Base-by-base conservation (phyloP, 805 yeast genomes). In the Suhomyces vadensis region DNA sequence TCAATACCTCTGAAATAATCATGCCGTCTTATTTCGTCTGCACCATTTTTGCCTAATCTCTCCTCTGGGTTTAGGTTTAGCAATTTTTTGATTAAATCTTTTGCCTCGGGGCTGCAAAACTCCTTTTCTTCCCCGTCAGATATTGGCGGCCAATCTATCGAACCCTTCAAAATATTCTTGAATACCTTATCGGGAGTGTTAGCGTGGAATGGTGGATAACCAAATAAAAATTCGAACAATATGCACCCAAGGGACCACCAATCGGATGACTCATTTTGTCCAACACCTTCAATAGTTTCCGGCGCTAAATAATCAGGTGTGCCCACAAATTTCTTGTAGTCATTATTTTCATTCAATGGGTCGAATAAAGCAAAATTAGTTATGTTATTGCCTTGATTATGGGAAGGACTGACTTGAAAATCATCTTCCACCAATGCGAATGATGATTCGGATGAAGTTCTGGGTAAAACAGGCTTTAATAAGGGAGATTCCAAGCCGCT, bases 241-340 rank as follows among this genome's bases (percentile, higher is more conserved):
- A 94, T 89, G 63, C 98, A 92, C 0, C 99, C 99, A 25, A 92
- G 79, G 2, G 98, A 88, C 99, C 99, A 94, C 99, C 99, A 91
- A 67, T 91, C 97, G n/a, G 92, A 82, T 50, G 83, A 78, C 50
- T 82, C 90, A 48, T 83, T 87, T 60, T 92, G 97, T 0, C 87
- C 85, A 1, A 76, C 73, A 31, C 97, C 98, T 33, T 77, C 72
- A 49, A 94, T 89, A 0, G 97, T 91, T 60, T 94, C 99, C 0
- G 99, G 99, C 0, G 99, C 95, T 31, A 95, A 75, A 63, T 94
- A 94, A 61, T 94, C 99, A 0, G 99, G 99, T 0, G 99, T 94
- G 0, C 99, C 99, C 24, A 90, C 96, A 56, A 92, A 91, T 49
- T 77, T 78, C 54, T 82, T 78, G 20, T 77, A 79, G 26, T 51